phyloP scores from a whole-genome alignment of 306 rosid species.

The Lagenaria siceraria region DNA sequence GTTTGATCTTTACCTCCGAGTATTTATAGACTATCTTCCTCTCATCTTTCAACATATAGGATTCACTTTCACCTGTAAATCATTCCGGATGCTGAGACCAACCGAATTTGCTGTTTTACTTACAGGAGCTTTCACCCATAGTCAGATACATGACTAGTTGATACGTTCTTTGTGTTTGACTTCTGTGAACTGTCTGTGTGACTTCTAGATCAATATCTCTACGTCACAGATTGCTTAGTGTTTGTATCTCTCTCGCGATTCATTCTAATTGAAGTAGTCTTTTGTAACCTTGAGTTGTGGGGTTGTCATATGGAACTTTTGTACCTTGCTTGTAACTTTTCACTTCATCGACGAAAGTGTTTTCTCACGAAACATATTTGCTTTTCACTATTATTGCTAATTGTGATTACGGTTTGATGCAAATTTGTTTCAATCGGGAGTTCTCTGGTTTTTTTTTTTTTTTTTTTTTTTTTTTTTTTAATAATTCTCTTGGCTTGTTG shows the following conservation, averaged over 20 bases:
- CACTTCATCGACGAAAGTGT: background rate
- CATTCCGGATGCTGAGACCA: background rate
- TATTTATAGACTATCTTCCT: background rate
- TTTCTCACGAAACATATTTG: too few relatives aligned
- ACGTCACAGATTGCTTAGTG: slow-evolving; percentile 47
- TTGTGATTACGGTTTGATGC: background rate
- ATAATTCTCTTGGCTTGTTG: background rate
- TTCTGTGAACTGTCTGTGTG: background rate
- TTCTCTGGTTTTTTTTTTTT: background rate
- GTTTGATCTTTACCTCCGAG: background rate
- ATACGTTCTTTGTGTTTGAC: slow-evolving; percentile 8
- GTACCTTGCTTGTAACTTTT: too few relatives aligned
- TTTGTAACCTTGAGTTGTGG: too few relatives aligned
- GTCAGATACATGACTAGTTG: slow-evolving; percentile 30
- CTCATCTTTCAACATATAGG: background rate
- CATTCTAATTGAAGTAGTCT: too few relatives aligned
- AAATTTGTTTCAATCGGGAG: background rate
- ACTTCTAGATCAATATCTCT: slow-evolving; percentile 37
- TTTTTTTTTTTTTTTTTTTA: too few relatives aligned
- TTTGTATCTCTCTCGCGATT: slow-evolving; percentile 31
- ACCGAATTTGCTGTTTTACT: background rate
- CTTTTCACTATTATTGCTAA: too few relatives aligned
- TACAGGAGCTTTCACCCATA: slow-evolving; percentile 60
- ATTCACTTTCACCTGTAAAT: background rate
- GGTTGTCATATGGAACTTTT: too few relatives aligned